Conservation (phyloP, 768 basidiomycete genomes). For the Leccinum pellstonianum region DNA sequence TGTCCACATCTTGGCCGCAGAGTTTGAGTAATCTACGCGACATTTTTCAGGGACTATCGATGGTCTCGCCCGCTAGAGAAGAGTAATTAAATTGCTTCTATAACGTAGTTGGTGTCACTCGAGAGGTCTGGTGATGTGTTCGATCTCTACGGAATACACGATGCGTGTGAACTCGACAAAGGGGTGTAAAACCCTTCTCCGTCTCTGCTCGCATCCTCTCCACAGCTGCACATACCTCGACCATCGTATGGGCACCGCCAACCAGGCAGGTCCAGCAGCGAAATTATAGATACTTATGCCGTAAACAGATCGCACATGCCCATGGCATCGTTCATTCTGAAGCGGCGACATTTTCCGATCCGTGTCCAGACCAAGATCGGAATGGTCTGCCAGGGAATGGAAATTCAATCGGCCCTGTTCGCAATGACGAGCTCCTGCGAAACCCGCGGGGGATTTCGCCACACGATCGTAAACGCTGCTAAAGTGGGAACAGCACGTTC, state of each 20-base stretch:
- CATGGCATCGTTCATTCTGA: background rate
- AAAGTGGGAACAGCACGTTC: conserved; percentile 15
- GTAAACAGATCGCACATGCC: conserved; percentile 5
- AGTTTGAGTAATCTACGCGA: conserved; percentile 17
- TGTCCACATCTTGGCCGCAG: conserved; percentile 15
- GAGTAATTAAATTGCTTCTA: conserved; percentile 29
- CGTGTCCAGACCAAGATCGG: background rate
- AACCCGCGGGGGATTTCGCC: conserved; percentile 22
- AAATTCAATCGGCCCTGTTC: conserved; percentile 11
- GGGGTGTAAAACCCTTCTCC: background rate
- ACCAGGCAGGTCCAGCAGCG: background rate
- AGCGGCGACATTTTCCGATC: background rate
- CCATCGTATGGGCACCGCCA: background rate
- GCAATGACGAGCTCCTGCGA: conserved; percentile 21
- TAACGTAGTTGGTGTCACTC: conserved; percentile 24
- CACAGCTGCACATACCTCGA: background rate
- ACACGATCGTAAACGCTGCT: conserved; percentile 12
- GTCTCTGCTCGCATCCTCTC: background rate
- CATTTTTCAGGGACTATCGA: conserved; percentile 23
- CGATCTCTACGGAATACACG: conserved; percentile 13
- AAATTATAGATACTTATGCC: conserved; percentile 16
- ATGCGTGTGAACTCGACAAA: conserved; percentile 15
- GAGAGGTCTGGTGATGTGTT: conserved; percentile 25
- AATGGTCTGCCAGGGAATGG: background rate
- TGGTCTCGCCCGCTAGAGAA: conserved; percentile 16